Conservation (phyloP, 192 early-diverging fungal species). For the Coemansia sp. region DNA sequence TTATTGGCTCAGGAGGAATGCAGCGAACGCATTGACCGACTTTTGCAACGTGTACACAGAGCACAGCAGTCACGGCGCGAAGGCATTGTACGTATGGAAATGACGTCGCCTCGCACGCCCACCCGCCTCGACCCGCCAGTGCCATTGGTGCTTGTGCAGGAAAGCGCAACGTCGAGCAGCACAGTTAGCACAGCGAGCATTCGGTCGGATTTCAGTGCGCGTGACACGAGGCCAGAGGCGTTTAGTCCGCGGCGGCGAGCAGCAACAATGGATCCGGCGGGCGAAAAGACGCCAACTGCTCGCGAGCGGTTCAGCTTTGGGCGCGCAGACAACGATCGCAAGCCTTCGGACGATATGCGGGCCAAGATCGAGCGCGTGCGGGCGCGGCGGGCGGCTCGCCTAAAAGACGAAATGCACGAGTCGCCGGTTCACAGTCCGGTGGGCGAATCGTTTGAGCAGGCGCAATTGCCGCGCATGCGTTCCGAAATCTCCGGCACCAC, state of each 20-base stretch:
- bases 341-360: constrained; percentile 7
- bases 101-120: constrained; percentile 18
- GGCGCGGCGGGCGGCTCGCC: constrained; percentile 27
- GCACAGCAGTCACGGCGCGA: constrained; percentile 15
- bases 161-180: not conserved
- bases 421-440: too few relatives aligned
- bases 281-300: not conserved
- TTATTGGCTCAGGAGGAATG: constrained; percentile 30
- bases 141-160: not conserved
- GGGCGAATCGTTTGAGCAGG: not conserved
- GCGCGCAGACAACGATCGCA: not conserved
- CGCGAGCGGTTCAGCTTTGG: not conserved
- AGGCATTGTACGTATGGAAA: not conserved
- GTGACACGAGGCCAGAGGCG: not conserved
- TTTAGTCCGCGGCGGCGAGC: constrained; percentile 25
- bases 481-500: constrained; percentile 18
- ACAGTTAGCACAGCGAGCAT: constrained; percentile 33
- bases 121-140: constrained; percentile 25
- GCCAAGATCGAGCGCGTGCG: constrained; percentile 22
- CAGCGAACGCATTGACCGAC: constrained; percentile 28
- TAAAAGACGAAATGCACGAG: constrained; percentile 13
- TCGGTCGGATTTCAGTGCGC: not conserved
- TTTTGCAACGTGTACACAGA: constrained; percentile 35
- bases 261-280: constrained; percentile 15
- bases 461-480: not conserved